Base-by-base conservation (phyloP, 2,329 filamentous ascomycete species). In the Diaporthe ilicicola region DNA sequence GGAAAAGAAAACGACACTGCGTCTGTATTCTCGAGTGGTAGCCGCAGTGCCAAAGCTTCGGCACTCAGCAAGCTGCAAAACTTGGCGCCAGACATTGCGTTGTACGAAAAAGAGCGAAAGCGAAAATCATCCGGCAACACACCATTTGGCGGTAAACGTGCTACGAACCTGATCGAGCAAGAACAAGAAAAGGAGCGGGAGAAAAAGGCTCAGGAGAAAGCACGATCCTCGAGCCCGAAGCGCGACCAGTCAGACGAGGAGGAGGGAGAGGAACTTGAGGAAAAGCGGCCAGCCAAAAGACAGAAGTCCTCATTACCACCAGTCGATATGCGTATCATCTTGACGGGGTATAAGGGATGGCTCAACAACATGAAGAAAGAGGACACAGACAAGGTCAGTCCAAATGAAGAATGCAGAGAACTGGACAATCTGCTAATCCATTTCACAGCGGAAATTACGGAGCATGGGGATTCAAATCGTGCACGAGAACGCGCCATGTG, bases 31-130 rank as follows among this genome's bases (percentile, higher is more conserved):
- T 88, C 92, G 3, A 93, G 91, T 1, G 91, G 91, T 32, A 93
- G 93, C 74, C 91, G 96, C 69, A 96, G 94, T 76, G 95, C 96
- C 17, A 99, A 98, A 79, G 91, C 92, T 50, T 92, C 93, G 77
- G 96, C 96, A 15, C 83, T 92, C n/a, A 89, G 91, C 42, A 91
- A 89, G 74, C 83, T 98, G 9, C 93, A 96, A 67, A 88, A 89
- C 44, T 85, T 95, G 70, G 94, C 93, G 0, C 89, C 92, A 0
- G 96, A 99, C 78, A 94, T 98, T 77, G 92, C 92, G 2, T 84
- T 97, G 39, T 99, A 96, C 77, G 93, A 98, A 78, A 97, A 96
- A 79, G 96, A 99, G 82, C 94, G 89, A 84, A 98, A 97, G 83
- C 90, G 96, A 24, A 81, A 83, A 8, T 77, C 79, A 73, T 89